These are phyloP conservation scores for Yarrowia sp. DNA, from an alignment of 805 yeast species.

Conservation along the genomic window DNA sequence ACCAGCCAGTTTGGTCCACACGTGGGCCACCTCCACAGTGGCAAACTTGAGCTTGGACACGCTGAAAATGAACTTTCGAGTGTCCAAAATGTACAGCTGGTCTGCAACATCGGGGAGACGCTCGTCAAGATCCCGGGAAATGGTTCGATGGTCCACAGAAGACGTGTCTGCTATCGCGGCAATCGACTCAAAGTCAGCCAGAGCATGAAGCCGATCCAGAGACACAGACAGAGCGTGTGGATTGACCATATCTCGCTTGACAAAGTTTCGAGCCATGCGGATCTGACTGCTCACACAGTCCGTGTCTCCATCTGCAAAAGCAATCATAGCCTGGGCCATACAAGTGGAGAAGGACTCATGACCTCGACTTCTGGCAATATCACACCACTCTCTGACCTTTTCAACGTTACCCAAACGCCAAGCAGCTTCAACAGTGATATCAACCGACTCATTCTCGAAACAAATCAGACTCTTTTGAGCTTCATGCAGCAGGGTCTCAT, in stretches of 20 bases:
- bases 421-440: constrained; percentile 71
- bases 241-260: constrained; percentile 60
- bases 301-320: constrained; percentile 42
- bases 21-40: constrained; percentile 42
- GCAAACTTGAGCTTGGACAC: constrained; percentile 28
- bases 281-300: constrained; percentile 43
- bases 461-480: constrained; percentile 42
- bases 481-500: constrained; percentile 59
- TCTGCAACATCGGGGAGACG: not conserved
- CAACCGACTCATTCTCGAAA: constrained; percentile 39
- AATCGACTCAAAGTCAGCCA: constrained; percentile 52
- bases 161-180: constrained; percentile 14
- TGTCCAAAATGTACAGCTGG: constrained; percentile 46
- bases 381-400: constrained; percentile 58
- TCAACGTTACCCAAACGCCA: constrained; percentile 58
- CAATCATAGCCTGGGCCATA: constrained; percentile 56
- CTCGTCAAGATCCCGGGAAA: not conserved
- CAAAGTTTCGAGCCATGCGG: constrained; percentile 51
- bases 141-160: constrained; percentile 19
- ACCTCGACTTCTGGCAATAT: constrained; percentile 38
- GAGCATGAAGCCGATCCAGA: constrained; percentile 56
- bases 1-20: constrained; percentile 59
- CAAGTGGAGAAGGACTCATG: constrained; percentile 53
- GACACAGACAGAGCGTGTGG: constrained; percentile 52
- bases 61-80: constrained; percentile 49